Evolutionary conservation across 495 filamentous ascomycete genomes (phyloP), one percentile per base, ranked within the genome.

Genomic region (Penicillium lividum): DNA sequence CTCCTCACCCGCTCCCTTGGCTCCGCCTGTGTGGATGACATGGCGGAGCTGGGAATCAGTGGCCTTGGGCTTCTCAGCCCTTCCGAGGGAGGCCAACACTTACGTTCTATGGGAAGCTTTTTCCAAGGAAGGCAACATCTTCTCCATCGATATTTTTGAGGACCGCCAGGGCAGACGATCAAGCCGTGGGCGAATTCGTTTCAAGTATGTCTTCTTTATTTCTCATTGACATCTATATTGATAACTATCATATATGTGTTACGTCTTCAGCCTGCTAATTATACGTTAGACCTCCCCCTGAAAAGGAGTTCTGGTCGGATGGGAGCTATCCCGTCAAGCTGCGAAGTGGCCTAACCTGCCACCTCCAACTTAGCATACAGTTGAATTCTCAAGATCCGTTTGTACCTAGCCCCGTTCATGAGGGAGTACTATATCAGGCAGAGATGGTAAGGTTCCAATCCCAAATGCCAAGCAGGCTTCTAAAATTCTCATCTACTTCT

Each of bases 121-220:
- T 52, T 61, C 62, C 3, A 59, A 64, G 2, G 68, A 83, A 48
- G 80, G 80, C 0, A 59, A 61, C 5, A 65, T 82, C 22, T 58
- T 64, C 13, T 67, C 70, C 0, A 80, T 83, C 48, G 78, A 81
- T 28, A 63, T 82, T 1, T 77, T 70, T 31, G 74, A 76, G 38
- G 68, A 78, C 53, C 36, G 44, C 7, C 61, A 69, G 22, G 76
- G 71, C 9, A 54, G 62, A 13, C 45, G 68, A 43, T 56, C 55
- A 10, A 57, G 61, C 2, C 66, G 57, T 34, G 79, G 69, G 5
- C 69, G 69, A 11, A 56, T 82, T n/a, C 69, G 77, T 0, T 82
- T 82, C 49, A 76, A 61, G 79, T 81, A 53, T 2, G 22, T 22
- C 22, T 22, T 1, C 22, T 22, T 22, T 22, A 2, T 22, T 22